Percentiles rank a stretch among this genome's conserved stretches.
Conservation (phyloP, 106 monocot genomes). For the Allium sativum region DNA sequence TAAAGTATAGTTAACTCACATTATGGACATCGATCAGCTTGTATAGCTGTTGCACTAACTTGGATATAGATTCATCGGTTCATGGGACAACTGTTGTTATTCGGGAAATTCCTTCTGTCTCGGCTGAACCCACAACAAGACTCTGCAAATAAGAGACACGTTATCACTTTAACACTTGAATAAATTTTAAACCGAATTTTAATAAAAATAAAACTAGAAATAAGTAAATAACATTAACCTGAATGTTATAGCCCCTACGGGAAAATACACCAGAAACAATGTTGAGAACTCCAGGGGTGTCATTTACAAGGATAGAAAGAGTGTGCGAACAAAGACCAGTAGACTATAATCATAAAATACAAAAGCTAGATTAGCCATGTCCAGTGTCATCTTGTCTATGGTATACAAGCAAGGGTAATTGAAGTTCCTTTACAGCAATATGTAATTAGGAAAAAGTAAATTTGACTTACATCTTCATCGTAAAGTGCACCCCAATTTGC, state of each 20-base stretch:
- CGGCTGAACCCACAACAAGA: constrained; percentile 90
- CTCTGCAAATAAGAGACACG: constrained; percentile 35
- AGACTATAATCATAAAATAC: constrained; percentile 23
- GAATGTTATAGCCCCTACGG: constrained; percentile 76
- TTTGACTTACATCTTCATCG: constrained; percentile 66
- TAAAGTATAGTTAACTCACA: constrained; percentile 21
- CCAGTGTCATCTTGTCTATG: no score
- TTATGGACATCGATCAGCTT: constrained; percentile 93
- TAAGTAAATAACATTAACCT: neutral
- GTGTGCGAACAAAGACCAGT: constrained; percentile 83
- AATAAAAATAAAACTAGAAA: no score
- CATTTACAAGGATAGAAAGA: constrained; percentile 85
- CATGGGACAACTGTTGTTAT: constrained; percentile 97
- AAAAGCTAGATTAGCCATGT: neutral
- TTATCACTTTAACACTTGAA: neutral
- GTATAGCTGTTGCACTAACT: constrained; percentile 79
- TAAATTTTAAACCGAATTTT: no score
- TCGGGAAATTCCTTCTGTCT: constrained; percentile 71
- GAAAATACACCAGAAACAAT: constrained; percentile 92
- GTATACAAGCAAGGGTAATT: no score
- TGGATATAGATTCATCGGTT: constrained; percentile 74
- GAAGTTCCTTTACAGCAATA: no score
- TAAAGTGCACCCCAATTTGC: constrained; percentile 90
- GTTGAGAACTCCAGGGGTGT: constrained; percentile 86
- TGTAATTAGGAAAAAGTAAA: neutral